phyloP scores from a whole-genome alignment of 768 basidiomycete genomes.

The Leccinum subgranulosum region DNA sequence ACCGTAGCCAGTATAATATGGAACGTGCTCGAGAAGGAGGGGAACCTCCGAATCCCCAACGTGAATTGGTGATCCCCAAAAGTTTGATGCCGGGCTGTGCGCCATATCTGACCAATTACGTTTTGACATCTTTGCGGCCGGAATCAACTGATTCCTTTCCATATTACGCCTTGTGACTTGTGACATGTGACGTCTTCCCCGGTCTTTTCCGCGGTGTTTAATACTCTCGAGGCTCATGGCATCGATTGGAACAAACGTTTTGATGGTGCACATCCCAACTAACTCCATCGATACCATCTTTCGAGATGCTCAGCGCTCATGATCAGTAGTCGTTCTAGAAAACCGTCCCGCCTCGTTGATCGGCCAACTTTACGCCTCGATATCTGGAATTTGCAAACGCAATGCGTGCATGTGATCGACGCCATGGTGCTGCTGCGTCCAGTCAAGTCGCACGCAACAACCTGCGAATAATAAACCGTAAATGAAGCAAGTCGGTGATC shows the following conservation, averaged over 20 bases:
- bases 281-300: background rate
- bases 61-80: background rate
- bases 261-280: background rate
- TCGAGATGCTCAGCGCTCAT: background rate
- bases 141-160: background rate
- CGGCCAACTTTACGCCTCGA: background rate
- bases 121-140: background rate
- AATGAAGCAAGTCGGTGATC: no score
- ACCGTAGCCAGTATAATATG: constrained; percentile 11
- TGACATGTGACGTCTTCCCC: no score
- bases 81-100: background rate
- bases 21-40: constrained; percentile 4
- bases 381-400: background rate
- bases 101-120: background rate
- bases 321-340: background rate
- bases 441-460: no score
- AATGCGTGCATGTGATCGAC: background rate
- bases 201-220: background rate
- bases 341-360: background rate
- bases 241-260: background rate
- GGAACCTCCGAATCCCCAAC: constrained; percentile 7
- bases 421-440: no score
- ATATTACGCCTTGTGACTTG: background rate
- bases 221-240: background rate
- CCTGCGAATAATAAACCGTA: no score